These are phyloP conservation scores for Castanea mollissima DNA, from an alignment of 306 rosid species.

Conservation along the genomic window DNA sequence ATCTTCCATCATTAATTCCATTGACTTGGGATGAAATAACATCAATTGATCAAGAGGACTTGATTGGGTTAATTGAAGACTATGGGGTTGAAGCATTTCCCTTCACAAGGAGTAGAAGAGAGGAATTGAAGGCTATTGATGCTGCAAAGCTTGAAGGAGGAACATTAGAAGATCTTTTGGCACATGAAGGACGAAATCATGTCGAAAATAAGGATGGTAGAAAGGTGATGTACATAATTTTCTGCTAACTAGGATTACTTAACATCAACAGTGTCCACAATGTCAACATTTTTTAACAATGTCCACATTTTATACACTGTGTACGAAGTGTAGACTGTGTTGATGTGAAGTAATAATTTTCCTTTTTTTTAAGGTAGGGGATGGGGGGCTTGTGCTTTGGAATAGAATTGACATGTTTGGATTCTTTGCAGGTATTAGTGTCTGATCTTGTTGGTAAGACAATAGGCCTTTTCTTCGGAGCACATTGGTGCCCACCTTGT, in stretches of 20 bases:
- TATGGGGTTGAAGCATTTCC: slow-evolving; percentile 90
- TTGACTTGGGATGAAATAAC: slow-evolving; percentile 42
- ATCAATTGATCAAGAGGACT: slow-evolving; percentile 44
- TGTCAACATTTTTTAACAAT: too few species aligned
- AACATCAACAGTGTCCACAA: too few species aligned
- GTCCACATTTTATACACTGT: too few species aligned
- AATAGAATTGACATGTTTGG: neutral
- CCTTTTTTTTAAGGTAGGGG: too few species aligned
- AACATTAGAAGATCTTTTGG: slow-evolving; percentile 57
- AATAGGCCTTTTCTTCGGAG: slow-evolving; percentile 76
- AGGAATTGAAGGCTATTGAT: slow-evolving; percentile 63
- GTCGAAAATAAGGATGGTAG: slow-evolving; percentile 54
- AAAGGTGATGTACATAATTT: slow-evolving; percentile 41
- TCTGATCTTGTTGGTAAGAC: slow-evolving; percentile 71
- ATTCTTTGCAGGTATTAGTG: slow-evolving; percentile 45
- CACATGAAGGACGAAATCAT: slow-evolving; percentile 51
- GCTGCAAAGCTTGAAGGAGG: slow-evolving; percentile 63
- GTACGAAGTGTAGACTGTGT: too few species aligned
- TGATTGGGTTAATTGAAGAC: slow-evolving; percentile 74
- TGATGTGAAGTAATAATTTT: too few species aligned
- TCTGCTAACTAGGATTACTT: too few species aligned
- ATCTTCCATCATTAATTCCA: slow-evolving; percentile 73
- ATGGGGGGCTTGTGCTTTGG: neutral
- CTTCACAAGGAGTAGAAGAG: slow-evolving; percentile 66
- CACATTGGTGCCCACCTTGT: slow-evolving; percentile 88